These are phyloP conservation scores for Sanguinoderma infundibulare DNA, from an alignment of 1,284 basidiomycete species.

Conservation along the genomic window DNA sequence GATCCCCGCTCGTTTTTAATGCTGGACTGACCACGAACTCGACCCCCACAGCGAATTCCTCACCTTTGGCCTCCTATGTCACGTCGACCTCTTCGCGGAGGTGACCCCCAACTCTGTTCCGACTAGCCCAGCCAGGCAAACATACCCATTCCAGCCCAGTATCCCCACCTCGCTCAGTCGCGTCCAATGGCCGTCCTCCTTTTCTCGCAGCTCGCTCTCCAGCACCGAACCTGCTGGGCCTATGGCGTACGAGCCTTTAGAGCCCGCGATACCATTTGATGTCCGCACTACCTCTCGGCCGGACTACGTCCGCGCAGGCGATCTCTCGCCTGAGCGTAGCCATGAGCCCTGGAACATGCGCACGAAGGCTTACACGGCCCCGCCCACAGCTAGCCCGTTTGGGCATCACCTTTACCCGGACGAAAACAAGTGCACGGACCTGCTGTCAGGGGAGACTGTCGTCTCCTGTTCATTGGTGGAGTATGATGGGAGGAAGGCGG, in stretches of 20 bases:
- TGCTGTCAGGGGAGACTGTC: conserved; percentile 68
- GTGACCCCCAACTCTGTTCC: background rate
- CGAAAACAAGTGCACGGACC: conserved; percentile 49
- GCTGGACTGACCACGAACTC: background rate
- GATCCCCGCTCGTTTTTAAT: conserved; percentile 11
- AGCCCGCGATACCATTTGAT: background rate
- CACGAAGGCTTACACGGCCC: background rate
- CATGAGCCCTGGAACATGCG: background rate
- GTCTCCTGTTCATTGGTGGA: conserved; percentile 67
- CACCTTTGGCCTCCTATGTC: conserved; percentile 61
- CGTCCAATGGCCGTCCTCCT: background rate
- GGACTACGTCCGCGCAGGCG: background rate
- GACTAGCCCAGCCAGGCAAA: background rate
- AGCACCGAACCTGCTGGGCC: background rate
- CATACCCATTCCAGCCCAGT: background rate
- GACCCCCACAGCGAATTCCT: background rate
- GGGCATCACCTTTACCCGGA: background rate
- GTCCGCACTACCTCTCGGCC: background rate
- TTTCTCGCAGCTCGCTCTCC: background rate
- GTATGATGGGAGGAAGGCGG: conserved; percentile 57
- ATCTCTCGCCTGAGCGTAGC: background rate
- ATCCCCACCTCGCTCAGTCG: background rate
- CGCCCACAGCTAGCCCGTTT: background rate
- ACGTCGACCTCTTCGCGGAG: conserved; percentile 63
- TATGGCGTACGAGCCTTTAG: background rate